A percentile compares a stretch with the other conserved stretches of the same genome.
Evolutionary conservation across 805 yeast species (phyloP).

Genomic region (Saccharomyces paradoxus): DNA sequence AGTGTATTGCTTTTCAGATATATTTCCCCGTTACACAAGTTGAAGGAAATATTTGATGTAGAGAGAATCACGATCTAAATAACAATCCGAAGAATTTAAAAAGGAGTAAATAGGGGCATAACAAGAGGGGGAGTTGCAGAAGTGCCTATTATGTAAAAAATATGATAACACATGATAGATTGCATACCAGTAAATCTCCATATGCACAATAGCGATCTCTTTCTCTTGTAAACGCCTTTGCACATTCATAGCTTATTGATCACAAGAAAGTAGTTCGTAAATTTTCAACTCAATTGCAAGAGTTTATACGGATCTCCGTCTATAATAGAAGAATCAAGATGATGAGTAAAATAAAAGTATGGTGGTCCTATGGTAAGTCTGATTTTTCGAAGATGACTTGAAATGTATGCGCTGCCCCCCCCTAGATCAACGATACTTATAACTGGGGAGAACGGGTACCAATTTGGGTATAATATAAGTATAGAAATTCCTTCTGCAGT

Average conservation of each 20-base stretch:
- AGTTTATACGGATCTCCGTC: background rate
- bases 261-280: background rate
- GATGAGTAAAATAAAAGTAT: background rate
- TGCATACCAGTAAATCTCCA: background rate
- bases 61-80: background rate
- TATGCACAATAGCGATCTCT: background rate
- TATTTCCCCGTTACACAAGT: background rate
- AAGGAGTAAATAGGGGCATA: background rate
- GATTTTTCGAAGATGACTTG: background rate
- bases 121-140: background rate
- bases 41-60: background rate
- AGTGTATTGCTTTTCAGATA: background rate
- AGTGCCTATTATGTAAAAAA: background rate
- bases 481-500: background rate
- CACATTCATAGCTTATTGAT: background rate
- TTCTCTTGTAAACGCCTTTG: background rate
- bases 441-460: background rate
- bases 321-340: background rate
- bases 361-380: background rate
- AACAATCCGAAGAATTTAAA: background rate
- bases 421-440: too few relatives aligned
- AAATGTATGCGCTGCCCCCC: background rate
- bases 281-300: background rate
- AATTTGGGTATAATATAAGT: too few relatives aligned
- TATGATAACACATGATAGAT: background rate